Evolutionary conservation across 2,329 filamentous ascomycete species (phyloP).

Genomic region (Fonsecaea pugnacius): DNA sequence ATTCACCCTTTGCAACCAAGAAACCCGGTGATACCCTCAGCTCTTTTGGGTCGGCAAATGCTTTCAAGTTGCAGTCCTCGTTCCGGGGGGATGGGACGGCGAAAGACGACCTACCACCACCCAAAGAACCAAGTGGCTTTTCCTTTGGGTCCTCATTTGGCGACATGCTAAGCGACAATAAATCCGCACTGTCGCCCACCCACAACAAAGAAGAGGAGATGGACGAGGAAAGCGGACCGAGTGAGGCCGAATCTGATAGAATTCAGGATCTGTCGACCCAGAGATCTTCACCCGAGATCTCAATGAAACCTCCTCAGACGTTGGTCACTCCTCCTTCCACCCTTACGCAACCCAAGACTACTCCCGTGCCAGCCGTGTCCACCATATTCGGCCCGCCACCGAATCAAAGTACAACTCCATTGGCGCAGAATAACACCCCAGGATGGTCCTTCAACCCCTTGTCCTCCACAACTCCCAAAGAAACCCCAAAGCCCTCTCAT

Average conservation of each 20-base stretch:
- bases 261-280: constrained; percentile 18
- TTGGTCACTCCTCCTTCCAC: constrained; percentile 37
- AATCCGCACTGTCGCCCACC: constrained; percentile 31
- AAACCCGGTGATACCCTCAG: constrained; percentile 31
- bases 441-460: constrained; percentile 32
- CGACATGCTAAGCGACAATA: constrained; percentile 44
- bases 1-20: constrained; percentile 42
- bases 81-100: constrained; percentile 51
- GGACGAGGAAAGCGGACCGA: constrained; percentile 33
- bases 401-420: constrained; percentile 36
- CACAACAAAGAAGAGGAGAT: constrained; percentile 40
- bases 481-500: constrained; percentile 39
- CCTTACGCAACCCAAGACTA: constrained; percentile 35
- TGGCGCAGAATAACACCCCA: constrained; percentile 41
- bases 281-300: constrained; percentile 13
- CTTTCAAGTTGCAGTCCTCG: constrained; percentile 51
- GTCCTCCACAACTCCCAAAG: constrained; percentile 37
- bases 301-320: constrained; percentile 23
- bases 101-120: constrained; percentile 47
- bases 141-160: constrained; percentile 48
- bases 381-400: constrained; percentile 44
- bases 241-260: constrained; percentile 27
- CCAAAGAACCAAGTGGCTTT: constrained; percentile 42
- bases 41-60: constrained; percentile 31
- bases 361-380: constrained; percentile 41